Evolutionary conservation across 1,284 basidiomycete genomes (phyloP), one percentile per base, ranked within the genome.

Genomic region (Cryptococcus floricola): DNA sequence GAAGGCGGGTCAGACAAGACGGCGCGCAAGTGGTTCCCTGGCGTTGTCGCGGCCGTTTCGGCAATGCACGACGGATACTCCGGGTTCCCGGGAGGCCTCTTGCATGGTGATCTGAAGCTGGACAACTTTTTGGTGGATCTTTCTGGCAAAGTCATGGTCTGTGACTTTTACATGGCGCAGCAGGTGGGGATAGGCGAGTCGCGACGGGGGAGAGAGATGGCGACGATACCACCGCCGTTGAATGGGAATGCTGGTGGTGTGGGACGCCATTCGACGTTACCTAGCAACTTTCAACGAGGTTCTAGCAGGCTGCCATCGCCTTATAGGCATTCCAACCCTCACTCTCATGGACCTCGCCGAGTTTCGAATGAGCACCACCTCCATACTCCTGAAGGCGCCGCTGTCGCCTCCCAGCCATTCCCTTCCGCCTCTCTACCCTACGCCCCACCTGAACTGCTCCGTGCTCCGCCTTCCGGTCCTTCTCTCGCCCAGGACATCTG

Each of bases 61-160:
- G 94, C 92, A 73, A 78, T 98, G 66, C 94, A 98, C 75, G 84
- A 87, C 46, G 76, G 76, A 0, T 75, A 64, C 50, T 56, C 59
- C 8, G 73, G 64, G 1, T 77, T 73, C 60, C 82, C 84, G 48
- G 87, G 85, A 25, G 79, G 82, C 16, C 83, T 89, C 63, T 86
- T 93, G 52, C 93, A 97, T 78, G 84, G 91, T 63, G 93, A 98
- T 77, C 81, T 98, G 75, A 98, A 98, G 79, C 84, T 97, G 55
- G 95, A 98, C 79, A 98, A 98, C 78, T 86, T 98, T 48, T 83
- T 98, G 51, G 86, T 93, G 55, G 91, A 94, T 74, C 85, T 88
- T 67, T 83, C 83, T 74, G 90, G 89, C 50, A 81, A 45, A 19
- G 68, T 77, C 38, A 62, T 71, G 52, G 67, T 74, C 1, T 66